Evolutionary conservation across 73 alveolate genomes (phyloP), one percentile per base, ranked within the genome.

Genomic region (Effrenium voratum): DNA sequence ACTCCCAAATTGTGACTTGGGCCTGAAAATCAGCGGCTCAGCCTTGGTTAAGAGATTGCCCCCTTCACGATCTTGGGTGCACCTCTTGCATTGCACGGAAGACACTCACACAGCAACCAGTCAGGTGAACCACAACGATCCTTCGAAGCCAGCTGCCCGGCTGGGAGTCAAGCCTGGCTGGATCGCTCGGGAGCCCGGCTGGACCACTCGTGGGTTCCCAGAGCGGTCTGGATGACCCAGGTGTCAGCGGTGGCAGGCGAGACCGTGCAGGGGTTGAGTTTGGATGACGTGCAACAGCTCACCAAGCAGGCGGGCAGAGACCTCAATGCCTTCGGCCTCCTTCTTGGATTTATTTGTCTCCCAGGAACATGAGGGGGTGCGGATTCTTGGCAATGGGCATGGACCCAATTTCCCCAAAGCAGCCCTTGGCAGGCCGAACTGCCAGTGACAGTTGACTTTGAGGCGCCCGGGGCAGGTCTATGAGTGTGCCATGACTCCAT

Each of bases 111-210:
- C 32, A 57, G 4, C 28, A 32, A 26, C 88, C 3, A 22, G 30
- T 36, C 77, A 84, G 93, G 93, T 84, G 81, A 84, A 84, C 70
- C 93, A 84, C 93, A 84, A 84, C 36, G 93, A 84, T n/a, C 93
- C 93, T 5, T 84, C 93, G n/a, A 84, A 84, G 79, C 93, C 93
- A 5, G 93, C 93, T 16, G 93, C 80, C 13, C 93, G 93, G 10
- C 59, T 84, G 24, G 93, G 93, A 60, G 93, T 84, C 80, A 84
- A 84, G 57, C 79, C 93, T 84, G 93, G 93, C 57, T 84, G 93
- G 93, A 70, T 84, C 28, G 93, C 36, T 3, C 59, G 40, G 70
- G 57, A 41, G 43, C 72, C 81, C 5, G 52, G 77, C 41, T 40
- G n/a, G 43, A 63, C 26, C 8, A 30, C 34, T 16, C 12, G 43